Evolutionary conservation across 257 asterid genomes (phyloP), one percentile per base, ranked within the genome.

Genomic region (Paulownia fortunei): DNA sequence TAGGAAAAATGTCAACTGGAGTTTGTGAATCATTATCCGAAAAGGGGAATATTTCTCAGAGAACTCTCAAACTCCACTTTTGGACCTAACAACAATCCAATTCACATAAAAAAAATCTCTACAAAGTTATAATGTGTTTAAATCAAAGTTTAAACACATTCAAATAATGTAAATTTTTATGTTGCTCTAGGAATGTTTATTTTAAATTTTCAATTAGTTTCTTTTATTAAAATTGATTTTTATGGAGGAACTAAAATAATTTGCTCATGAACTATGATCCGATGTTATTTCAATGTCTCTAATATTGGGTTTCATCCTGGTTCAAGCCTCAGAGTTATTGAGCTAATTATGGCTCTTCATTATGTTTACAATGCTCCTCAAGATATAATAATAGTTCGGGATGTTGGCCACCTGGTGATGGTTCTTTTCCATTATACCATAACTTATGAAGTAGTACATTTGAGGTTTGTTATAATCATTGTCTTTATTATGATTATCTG

Each of bases 291-390:
- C 87, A 95, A 95, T 66, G 99, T 95, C 85, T 95, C 99, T 1
- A 95, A 93, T 69, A 95, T 98, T 0, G 99, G 99, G 30, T 98
- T 98, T 5, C 99, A 95, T 85, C 96, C 93, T 64, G 99, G 98
- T 39, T 95, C 99, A 1, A 95, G 94, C 84, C 97, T 95, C 5
- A 98, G 99, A 46, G 99, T 95, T 67, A 86, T 93, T 71, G 99
- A 95, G 89, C 96, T 95, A 6, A 95, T 98, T 0, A 97, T 95
- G 82, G 97, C 98, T 55, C 98, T 95, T 76, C 99, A 95, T 80
- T 95, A 89, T 81, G 91, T 95, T 47, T 95, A 93, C 87, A 91
- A 87, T 79, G 87, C 97, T 60, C 99, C 99, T 37, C 91, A 90
- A 76, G 99, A 95, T 88, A 86, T 86, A 75, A 87, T n/a, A n/a